Conservation (phyloP, 345 rosid genomes). For the Stellera chamaejasme region DNA sequence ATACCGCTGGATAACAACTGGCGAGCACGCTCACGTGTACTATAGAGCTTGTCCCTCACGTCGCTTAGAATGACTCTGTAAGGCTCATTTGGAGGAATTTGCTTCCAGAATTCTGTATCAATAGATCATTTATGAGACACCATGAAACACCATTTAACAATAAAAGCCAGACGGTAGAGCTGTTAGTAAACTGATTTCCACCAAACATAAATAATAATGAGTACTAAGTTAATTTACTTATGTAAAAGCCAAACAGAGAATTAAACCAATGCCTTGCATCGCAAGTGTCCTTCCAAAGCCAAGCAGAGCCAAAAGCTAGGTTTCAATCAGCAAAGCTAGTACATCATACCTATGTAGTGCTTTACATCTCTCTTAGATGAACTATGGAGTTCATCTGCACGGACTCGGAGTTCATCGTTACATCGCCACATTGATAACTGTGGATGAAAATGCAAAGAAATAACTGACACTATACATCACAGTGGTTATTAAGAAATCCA, state of each 20-base stretch:
- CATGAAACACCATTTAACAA: background rate
- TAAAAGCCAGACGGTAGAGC: background rate
- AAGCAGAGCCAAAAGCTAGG: too few species aligned
- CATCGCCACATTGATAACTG: conserved; percentile 99
- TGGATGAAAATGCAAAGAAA: conserved; percentile 9
- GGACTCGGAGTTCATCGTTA: conserved; percentile 72
- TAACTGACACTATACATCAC: background rate
- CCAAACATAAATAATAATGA: too few species aligned
- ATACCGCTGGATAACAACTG: conserved; percentile 62
- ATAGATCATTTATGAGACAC: conserved; percentile 3
- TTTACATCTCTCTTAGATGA: conserved; percentile 76
- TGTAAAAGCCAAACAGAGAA: too few species aligned
- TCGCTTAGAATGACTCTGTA: conserved; percentile 92
- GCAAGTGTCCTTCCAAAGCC: too few species aligned
- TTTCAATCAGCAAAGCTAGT: background rate
- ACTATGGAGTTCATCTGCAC: conserved; percentile 72
- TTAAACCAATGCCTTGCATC: too few species aligned
- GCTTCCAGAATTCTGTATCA: conserved; percentile 91
- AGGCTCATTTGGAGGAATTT: conserved; percentile 80
- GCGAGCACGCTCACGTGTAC: conserved; percentile 90
- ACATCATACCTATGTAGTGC: conserved; percentile 76
- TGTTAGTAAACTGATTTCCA: background rate
- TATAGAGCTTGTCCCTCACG: conserved; percentile 86
- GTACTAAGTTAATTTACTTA: too few species aligned
- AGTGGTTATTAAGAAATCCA: background rate